Evolutionary conservation across 1,284 basidiomycete genomes (phyloP), one percentile per base, ranked within the genome.

Genomic region (Marasmius oreades): DNA sequence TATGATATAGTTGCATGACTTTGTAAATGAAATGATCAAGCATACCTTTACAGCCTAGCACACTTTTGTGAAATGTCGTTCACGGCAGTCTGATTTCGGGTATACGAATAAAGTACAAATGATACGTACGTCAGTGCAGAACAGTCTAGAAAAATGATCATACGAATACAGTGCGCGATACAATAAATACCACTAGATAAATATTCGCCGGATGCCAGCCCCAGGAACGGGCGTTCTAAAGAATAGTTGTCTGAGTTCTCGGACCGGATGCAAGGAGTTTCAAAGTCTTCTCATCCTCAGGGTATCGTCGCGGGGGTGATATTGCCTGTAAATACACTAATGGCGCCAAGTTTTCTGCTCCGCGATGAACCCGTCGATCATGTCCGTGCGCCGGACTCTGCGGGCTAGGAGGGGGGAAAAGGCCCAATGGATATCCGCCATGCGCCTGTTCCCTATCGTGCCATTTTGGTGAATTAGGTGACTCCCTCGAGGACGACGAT

Each of bases 211-310:
- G n/a, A 42, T 16, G 14, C 39, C n/a, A n/a, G n/a, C 39, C 39
- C 7, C n/a, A 16, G 39, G 20, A 16, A 20, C 39, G 3, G 20
- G 6, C 7, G 20, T 20, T 42, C 39, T 6, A 20, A 42, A 18
- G 16, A 42, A 42, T 7, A 16, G 20, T 42, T n/a, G n/a, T 42
- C n/a, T 42, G 20, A 7, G 39, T 20, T 20, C 31, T 42, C 14
- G 26, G 55, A 44, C 51, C 51, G 8, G 42, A 52, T 16, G 56
- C 73, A 55, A 84, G 72, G 28, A 74, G 66, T 73, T 80, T 82
- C 42, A 84, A 70, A 22, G 77, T 73, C 62, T 80, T 80, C 62
- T 84, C 82, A 56, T 84, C 81, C 48, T 81, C 69, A 1, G 83
- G 82, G 58, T 84, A 77, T 57, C 77, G 71, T 62, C 76, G 74